Conservation (phyloP, 2,329 filamentous ascomycete species). For the Aspergillus piperis region DNA sequence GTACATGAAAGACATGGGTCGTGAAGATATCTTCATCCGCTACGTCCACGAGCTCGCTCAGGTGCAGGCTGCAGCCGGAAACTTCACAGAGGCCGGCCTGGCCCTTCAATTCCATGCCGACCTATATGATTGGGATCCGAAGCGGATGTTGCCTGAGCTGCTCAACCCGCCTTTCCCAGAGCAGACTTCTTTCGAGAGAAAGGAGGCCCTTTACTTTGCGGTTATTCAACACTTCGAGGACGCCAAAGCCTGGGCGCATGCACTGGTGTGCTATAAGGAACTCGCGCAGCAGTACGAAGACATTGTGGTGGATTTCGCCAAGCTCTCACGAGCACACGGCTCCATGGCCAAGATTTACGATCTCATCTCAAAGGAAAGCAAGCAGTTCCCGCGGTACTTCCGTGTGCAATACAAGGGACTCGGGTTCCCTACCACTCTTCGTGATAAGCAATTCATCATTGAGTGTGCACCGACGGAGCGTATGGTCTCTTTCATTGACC, state of each 20-base stretch:
- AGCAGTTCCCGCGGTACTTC: conserved; percentile 81
- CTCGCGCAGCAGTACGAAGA: conserved; percentile 88
- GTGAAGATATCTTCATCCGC: conserved; percentile 93
- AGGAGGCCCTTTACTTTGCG: conserved; percentile 87
- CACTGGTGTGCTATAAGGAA: conserved; percentile 84
- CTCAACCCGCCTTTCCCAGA: conserved; percentile 74
- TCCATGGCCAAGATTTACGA: conserved; percentile 94
- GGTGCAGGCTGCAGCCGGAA: conserved; percentile 72
- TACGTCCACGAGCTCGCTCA: conserved; percentile 90
- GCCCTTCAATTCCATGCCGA: conserved; percentile 89
- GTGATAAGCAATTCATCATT: conserved; percentile 91
- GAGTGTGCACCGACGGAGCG: conserved; percentile 78
- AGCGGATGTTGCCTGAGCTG: conserved; percentile 64
- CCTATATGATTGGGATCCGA: conserved; percentile 86
- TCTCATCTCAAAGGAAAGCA: conserved; percentile 78
- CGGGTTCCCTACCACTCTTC: conserved; percentile 76
- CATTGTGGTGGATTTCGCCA: conserved; percentile 86
- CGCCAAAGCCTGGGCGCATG: conserved; percentile 90
- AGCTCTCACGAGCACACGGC: conserved; percentile 83
- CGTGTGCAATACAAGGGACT: conserved; percentile 86
- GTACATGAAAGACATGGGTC: conserved; percentile 93
- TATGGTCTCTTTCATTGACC: conserved; percentile 79
- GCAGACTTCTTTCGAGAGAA: conserved; percentile 87
- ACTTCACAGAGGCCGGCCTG: conserved; percentile 84
- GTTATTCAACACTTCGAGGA: conserved; percentile 96